Evolutionary conservation across 2,329 filamentous ascomycete genomes (phyloP), one percentile per base, ranked within the genome.

Genomic region (Orbilia oligospora): DNA sequence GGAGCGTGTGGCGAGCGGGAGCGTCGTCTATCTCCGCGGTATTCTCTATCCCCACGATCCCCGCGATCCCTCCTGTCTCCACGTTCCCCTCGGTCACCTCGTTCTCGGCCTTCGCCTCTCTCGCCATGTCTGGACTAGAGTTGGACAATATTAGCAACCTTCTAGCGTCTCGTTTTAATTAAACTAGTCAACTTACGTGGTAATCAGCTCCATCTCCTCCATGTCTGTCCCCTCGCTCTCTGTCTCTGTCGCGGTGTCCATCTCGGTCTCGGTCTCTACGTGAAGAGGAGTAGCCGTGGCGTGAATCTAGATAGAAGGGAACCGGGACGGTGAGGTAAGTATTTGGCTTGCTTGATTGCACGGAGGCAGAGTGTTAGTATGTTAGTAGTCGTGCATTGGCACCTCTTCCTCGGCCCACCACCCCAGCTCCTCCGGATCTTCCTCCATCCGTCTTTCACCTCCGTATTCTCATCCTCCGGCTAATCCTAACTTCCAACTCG

Each of bases 1-100:
- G 79, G 69, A 63, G 80, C 81, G 33, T 81, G 80, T 9, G 75
- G 72, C 82, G 83, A 79, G 85, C 83, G 76, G 86, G 84, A 76
- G 85, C 85, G 56, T 75, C 80, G 51, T 85, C 86, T 81, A 84
- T 83, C 86, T 80, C 86, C 83, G 72, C 88, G 87, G 70, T 84
- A 83, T 80, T 86, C 83, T 69, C 82, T 76, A 55, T 86, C 85
- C 66, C 84, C 83, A 49, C 80, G 75, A 49, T 80, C 83, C 79
- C 83, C 55, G 78, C 82, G 48, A 27, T 81, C 82, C 58, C 76
- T 70, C 81, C 82, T 75, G 51, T 85, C 84, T 65, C 84, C 83
- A 70, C 83, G 81, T 56, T 84, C 84, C 64, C 83, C 83, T 44
- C 84, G 84, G 63, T 85, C 84, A 56, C 83, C 75, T 3, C 78